Evolutionary conservation across 1,284 basidiomycete species (phyloP).

Genomic region (Leccinum griseonigrum): DNA sequence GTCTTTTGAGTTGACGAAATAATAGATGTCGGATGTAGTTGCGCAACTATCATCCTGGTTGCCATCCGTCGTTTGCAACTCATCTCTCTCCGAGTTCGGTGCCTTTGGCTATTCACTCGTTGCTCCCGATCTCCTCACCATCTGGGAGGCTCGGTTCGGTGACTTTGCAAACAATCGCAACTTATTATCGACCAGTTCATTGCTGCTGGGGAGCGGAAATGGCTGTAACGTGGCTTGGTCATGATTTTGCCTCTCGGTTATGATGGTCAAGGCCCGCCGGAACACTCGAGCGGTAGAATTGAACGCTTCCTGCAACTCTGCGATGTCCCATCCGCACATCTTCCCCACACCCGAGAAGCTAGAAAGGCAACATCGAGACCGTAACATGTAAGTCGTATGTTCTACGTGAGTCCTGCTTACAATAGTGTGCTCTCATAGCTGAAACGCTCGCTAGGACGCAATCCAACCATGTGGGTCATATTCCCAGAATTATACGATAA

Average conservation of each 20-base stretch:
- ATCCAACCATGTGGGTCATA: slow-evolving; percentile 72
- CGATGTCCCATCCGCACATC: slow-evolving; percentile 90
- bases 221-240: slow-evolving; percentile 95
- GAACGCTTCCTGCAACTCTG: slow-evolving; percentile 98
- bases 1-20: slow-evolving; percentile 8
- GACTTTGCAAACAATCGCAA: slow-evolving; percentile 97
- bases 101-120: slow-evolving; percentile 97
- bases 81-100: slow-evolving; percentile 95
- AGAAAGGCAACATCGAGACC: slow-evolving; percentile 96
- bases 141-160: slow-evolving; percentile 99
- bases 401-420: slow-evolving; percentile 63
- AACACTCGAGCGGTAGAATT: slow-evolving; percentile 95
- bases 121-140: slow-evolving; percentile 89
- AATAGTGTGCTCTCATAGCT: slow-evolving; percentile 6
- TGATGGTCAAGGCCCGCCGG: slow-evolving; percentile 94
- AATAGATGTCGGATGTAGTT: slow-evolving; percentile 84
- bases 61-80: slow-evolving; percentile 94
- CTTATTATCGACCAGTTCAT: slow-evolving; percentile 99
- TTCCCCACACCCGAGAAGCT: slow-evolving; percentile 91
- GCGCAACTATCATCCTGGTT: slow-evolving; percentile 80
- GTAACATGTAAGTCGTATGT: slow-evolving; percentile 99
- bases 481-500: background rate
- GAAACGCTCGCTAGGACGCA: slow-evolving; percentile 58
- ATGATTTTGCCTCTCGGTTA: slow-evolving; percentile 95
- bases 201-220: slow-evolving; percentile 96